phyloP scores from a whole-genome alignment of 345 rosid species.

The Citrus cavaleriei region DNA sequence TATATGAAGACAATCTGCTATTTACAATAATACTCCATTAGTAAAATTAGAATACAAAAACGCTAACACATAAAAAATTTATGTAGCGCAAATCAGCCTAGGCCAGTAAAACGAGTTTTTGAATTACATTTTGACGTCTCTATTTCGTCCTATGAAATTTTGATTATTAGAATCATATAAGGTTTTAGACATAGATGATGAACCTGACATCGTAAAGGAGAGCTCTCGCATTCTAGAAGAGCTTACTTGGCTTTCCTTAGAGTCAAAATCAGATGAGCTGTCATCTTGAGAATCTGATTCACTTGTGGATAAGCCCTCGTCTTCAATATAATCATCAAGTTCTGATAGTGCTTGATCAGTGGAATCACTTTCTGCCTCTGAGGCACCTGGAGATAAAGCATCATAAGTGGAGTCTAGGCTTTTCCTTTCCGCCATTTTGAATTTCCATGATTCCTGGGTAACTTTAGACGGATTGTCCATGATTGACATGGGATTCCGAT shows the following conservation, averaged over 20 bases:
- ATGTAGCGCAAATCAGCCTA: not conserved
- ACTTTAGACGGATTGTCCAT: slow-evolving; percentile 34
- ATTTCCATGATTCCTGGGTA: slow-evolving; percentile 25
- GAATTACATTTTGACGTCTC: not conserved
- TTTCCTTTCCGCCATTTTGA: slow-evolving; percentile 13
- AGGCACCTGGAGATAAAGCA: slow-evolving; percentile 16
- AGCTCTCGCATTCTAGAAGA: not conserved
- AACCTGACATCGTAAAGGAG: not conserved
- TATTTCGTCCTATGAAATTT: not conserved
- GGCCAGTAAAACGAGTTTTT: not conserved
- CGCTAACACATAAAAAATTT: not conserved
- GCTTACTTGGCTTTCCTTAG: slow-evolving; percentile 3
- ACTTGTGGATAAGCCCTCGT: slow-evolving; percentile 11
- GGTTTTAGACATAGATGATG: slow-evolving; percentile 12
- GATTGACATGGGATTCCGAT: slow-evolving; percentile 50
- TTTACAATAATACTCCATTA: too few species aligned
- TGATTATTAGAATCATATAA: slow-evolving; percentile 9
- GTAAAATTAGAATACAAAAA: too few species aligned
- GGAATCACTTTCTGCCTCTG: slow-evolving; percentile 28
- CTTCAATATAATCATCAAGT: slow-evolving; percentile 29
- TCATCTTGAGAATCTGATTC: slow-evolving; percentile 32
- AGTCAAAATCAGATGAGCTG: not conserved
- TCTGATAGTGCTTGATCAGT: slow-evolving; percentile 23
- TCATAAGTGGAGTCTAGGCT: not conserved
- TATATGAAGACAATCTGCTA: too few species aligned